phyloP scores from a whole-genome alignment of 768 basidiomycete genomes.

The Tricholoma furcatifolium region DNA sequence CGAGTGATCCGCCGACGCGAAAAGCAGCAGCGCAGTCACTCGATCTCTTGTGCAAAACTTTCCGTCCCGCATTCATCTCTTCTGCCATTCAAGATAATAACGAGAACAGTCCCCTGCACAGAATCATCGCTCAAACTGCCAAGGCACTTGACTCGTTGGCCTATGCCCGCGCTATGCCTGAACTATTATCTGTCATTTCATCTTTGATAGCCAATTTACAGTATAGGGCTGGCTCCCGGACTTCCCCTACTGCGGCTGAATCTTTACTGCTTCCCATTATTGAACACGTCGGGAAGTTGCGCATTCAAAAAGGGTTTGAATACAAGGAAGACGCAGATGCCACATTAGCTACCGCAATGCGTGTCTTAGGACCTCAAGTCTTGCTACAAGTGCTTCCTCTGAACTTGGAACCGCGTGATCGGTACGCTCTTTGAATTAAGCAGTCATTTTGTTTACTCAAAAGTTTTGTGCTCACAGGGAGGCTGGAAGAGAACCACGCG shows the following conservation, averaged over 20 bases:
- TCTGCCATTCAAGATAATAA: constrained; percentile 48
- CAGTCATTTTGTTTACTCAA: neutral
- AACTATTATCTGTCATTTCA: constrained; percentile 71
- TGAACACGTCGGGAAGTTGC: constrained; percentile 66
- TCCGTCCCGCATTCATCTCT: constrained; percentile 61
- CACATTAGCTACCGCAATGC: constrained; percentile 78
- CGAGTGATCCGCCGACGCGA: constrained; percentile 56
- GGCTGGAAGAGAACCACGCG: constrained; percentile 80
- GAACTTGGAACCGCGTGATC: constrained; percentile 78
- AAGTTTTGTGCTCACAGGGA: constrained; percentile 39
- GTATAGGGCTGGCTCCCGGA: constrained; percentile 39
- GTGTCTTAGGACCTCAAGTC: constrained; percentile 80
- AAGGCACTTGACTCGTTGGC: constrained; percentile 72
- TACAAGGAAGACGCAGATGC: constrained; percentile 85
- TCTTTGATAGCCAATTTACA: constrained; percentile 66
- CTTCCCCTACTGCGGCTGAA: constrained; percentile 61
- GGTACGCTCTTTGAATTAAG: constrained; percentile 46
- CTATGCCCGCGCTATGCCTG: constrained; percentile 75
- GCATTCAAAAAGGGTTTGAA: constrained; percentile 82
- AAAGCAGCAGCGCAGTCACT: constrained; percentile 66
- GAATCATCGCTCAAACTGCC: constrained; percentile 60
- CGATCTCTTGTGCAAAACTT: constrained; percentile 62
- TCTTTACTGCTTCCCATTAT: constrained; percentile 68
- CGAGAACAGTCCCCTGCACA: constrained; percentile 54
- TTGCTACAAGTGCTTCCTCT: constrained; percentile 76